Percentiles rank a stretch among this genome's conserved stretches.
Evolutionary conservation across 768 basidiomycete genomes (phyloP).

Genomic region (Calvatia gigantea): DNA sequence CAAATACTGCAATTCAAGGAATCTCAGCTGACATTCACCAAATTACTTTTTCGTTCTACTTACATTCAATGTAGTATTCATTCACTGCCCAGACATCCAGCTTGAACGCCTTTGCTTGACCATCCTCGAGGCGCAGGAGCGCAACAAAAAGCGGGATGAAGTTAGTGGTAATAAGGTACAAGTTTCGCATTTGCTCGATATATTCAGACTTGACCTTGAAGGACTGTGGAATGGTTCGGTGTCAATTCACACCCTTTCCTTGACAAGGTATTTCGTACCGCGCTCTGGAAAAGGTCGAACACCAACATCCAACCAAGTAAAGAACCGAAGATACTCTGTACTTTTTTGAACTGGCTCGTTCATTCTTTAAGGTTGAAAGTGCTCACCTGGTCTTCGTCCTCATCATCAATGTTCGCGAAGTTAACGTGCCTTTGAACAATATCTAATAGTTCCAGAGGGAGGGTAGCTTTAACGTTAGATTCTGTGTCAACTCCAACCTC

Average conservation of each 20-base stretch:
- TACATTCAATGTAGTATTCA: conserved; percentile 75
- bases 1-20: conserved; percentile 47
- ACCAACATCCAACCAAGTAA: conserved; percentile 90
- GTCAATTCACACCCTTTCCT: neutral
- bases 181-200: conserved; percentile 77
- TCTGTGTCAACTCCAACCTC: conserved; percentile 82
- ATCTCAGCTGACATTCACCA: neutral
- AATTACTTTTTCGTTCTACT: conserved; percentile 21
- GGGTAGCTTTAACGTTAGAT: conserved; percentile 39
- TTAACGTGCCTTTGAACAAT: conserved; percentile 52
- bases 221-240: conserved; percentile 49
- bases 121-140: conserved; percentile 64
- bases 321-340: conserved; percentile 55
- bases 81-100: conserved; percentile 85
- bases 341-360: neutral
- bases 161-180: conserved; percentile 54
- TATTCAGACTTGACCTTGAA: conserved; percentile 83
- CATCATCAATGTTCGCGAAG: conserved; percentile 31
- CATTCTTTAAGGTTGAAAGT: neutral
- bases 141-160: conserved; percentile 74
- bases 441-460: conserved; percentile 66
- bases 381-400: conserved; percentile 36
- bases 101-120: conserved; percentile 66
- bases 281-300: conserved; percentile 80
- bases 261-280: conserved; percentile 47